Evolutionary conservation across 306 rosid species (phyloP), one percentile per base, ranked within the genome.

Genomic region (Cicer pinnatifidum): DNA sequence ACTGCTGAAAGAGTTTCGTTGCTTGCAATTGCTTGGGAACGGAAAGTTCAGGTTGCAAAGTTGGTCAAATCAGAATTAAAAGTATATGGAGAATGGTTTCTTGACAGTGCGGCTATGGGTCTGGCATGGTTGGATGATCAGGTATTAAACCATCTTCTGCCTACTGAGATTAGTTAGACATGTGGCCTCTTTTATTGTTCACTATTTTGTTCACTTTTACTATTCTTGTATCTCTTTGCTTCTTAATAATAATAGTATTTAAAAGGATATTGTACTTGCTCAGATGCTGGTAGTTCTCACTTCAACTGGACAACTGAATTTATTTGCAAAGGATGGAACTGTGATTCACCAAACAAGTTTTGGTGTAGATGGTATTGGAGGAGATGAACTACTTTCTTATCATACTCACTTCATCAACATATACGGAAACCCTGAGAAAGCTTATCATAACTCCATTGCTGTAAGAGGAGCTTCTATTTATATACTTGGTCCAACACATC

Each of bases 21-120:
- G 86, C 99, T 91, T 40, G 99, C 99, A 81, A 82, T 94, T 83
- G 97, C 99, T 71, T 94, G 97, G 99, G 97, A 91, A 75, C 79
- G 88, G 65, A 91, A 88, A 78, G 99, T 94, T 81, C 95, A 83
- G 85, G 99, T 94, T 38, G 99, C 99, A 71, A 94, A 87, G 84
- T 81, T 94, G 82, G 88, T 87, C 64, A 94, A 88, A 82, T 79
- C 96, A 11, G 96, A 87, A 86, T 83, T 94, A 48, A 88, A 86
- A 84, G 88, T 91, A 53, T 87, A 86, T 86, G 92, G 91, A 60
- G 83, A 80, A 75, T 91, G 97, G 97, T 88, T 92, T 83, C 90
- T 94, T 78, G 97, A 94, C 28, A 88, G 95, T 80, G 90, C 92
- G 9, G 97, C 95, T 28, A 80, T 89, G 82, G 96, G 96, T 77